Evolutionary conservation across 208 protist genomes (phyloP), one percentile per base, ranked within the genome.

Genomic region (Blastocrithidia nonstop): DNA sequence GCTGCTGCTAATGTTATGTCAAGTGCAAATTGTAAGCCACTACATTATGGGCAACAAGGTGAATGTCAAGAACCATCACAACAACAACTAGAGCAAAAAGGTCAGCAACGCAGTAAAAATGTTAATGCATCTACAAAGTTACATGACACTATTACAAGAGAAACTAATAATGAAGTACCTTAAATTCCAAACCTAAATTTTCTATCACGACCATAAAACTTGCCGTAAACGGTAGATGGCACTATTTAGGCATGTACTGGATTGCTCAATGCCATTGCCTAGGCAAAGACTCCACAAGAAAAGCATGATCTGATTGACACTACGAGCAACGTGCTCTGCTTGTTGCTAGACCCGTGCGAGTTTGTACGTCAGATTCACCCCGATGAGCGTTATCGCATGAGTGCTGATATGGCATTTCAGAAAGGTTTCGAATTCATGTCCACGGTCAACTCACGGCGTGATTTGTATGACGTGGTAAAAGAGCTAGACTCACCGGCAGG

Each of bases 281-380:
- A 61, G 28, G 60, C 58, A 0, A 62, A 58, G 23, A 75, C 62
- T 11, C 70, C 70, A 47, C 79, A 86, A 46, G 71, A 78, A 31
- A 81, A 84, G 49, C 84, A 93, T 66, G 84, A 94, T 54, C 53
- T 94, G 19, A 83, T 92, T 54, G 87, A 94, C 61, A 71, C 74
- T 19, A 92, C 87, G 36, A 89, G 71, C 66, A 95, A 95, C 52
- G 68, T 88, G 1, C 63, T 95, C 1, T 95, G 88, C 54, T 64
- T 93, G 11, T 61, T 94, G 46, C 60, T 95, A 3, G 88, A 95
- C 59, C 83, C 85, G 5, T 86, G 77, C 61, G 88, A 95, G 58
- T 90, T 93, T 65, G 84, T 93, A 42, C 75, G 88, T 11, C 77
- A 91, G 49, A 79, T 93, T 16, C 81, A 94, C 49, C 85, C 85